A percentile compares a stretch with the other conserved stretches of the same genome.
phyloP scores from a whole-genome alignment of 2,329 filamentous ascomycete species.

The Fusarium sp. region DNA sequence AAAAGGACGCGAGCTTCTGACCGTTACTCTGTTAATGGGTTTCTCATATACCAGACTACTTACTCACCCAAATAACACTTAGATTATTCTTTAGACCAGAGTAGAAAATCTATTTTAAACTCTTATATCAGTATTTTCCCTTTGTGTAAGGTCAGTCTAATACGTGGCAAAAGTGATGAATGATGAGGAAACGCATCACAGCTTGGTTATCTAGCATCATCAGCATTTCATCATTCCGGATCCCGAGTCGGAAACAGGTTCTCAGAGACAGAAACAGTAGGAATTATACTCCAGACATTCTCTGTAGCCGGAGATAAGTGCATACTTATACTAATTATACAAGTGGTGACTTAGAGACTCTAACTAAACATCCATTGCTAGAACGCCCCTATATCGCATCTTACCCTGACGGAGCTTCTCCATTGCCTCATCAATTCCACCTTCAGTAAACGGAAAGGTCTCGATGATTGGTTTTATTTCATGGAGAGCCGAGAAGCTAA shows the following conservation, averaged over 20 bases:
- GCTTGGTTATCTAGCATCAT: background rate
- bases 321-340: too few species aligned
- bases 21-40: rapidly evolving
- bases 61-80: background rate
- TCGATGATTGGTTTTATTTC: background rate
- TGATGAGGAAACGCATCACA: rapidly evolving
- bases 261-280: too few species aligned
- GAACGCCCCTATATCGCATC: background rate
- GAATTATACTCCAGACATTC: too few species aligned
- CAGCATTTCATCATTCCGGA: too few species aligned
- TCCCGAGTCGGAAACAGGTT: too few species aligned
- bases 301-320: too few species aligned
- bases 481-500: background rate
- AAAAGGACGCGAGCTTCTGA: rapidly evolving
- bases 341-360: too few species aligned
- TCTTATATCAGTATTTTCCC: background rate
- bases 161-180: too few species aligned
- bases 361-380: background rate
- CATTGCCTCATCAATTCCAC: background rate
- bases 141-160: rapidly evolving
- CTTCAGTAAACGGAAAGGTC: background rate
- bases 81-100: too few species aligned
- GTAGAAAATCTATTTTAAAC: too few species aligned
- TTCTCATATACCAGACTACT: too few species aligned
- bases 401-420: background rate